phyloP scores from a whole-genome alignment of 2,329 filamentous ascomycete genomes.

The Lasiodiplodia sp. region DNA sequence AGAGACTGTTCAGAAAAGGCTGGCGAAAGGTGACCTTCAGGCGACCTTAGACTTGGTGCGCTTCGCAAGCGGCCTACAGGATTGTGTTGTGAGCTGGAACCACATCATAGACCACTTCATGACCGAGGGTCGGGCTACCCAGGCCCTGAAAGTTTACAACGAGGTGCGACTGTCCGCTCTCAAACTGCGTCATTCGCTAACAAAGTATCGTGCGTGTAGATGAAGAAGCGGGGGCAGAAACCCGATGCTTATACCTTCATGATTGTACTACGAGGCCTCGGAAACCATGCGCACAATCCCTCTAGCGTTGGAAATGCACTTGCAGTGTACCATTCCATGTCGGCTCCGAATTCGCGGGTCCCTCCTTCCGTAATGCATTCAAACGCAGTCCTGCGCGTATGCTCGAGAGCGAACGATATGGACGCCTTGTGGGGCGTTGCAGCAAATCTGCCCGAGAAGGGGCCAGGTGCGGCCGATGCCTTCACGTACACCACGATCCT shows the following conservation, averaged over 20 bases:
- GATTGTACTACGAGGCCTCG: conserved; percentile 78
- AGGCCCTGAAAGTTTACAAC: conserved; percentile 84
- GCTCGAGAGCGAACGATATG: conserved; percentile 75
- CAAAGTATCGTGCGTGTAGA: conserved; percentile 58
- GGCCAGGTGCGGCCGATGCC: conserved; percentile 69
- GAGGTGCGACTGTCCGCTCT: conserved; percentile 64
- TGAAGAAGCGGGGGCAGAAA: conserved; percentile 89
- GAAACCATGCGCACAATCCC: conserved; percentile 64
- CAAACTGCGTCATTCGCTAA: conserved; percentile 22
- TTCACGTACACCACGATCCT: conserved; percentile 84
- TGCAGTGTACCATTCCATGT: conserved; percentile 79
- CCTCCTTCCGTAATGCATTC: conserved; percentile 81
- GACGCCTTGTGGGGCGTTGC: conserved; percentile 82
- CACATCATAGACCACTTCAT: conserved; percentile 78
- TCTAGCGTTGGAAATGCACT: conserved; percentile 71
- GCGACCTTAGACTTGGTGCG: conserved; percentile 74
- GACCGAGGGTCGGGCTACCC: conserved; percentile 63
- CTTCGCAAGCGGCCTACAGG: conserved; percentile 67
- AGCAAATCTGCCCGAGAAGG: conserved; percentile 71
- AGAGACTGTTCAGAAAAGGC: conserved; percentile 67
- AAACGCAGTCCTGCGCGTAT: conserved; percentile 87
- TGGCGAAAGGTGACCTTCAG: conserved; percentile 66
- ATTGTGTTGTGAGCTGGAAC: conserved; percentile 86
- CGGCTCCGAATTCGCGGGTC: conserved; percentile 66
- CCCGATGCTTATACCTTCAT: conserved; percentile 87